Base-by-base conservation (phyloP, 805 yeast species). In the Candida ulmi region DNA sequence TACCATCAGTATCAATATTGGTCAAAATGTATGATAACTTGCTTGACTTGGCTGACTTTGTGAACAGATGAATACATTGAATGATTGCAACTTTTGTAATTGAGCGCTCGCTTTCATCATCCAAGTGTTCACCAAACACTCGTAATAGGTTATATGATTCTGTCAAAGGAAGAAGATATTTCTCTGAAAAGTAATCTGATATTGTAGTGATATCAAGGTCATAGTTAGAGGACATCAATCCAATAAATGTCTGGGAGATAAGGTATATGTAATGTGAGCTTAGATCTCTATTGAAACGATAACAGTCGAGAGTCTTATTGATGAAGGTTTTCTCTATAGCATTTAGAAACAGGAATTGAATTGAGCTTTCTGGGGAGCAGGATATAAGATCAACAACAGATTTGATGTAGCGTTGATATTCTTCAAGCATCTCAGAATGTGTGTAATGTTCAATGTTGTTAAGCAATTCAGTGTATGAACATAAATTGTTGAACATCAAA, bases 311-410 rank as follows among this genome's bases (percentile, higher is more conserved):
- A 18, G 45, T 24, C 3, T 46, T 47, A 5, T n/a, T 13, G 15
- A 44, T 28, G 33, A 45, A 51, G 13, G 32, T 37, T 8, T 27
- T 11, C 15, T 44, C 41, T 15, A 51, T 40, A 2, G 37, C 30
- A 19, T 42, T 41, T 35, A 51, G 35, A 30, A 50, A 42, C 1
- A 38, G 38, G 17, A 37, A 11, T 29, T 37, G 37, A 4, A 45
- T 25, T 2, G 46, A 30, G 9, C 44, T 43, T 33, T 42, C 41
- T 2, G 34, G 31, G 2, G 46, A 23, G 15, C n/a, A 42, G 5
- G 47, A n/a, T 2, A 47, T 19, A 7, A 47, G 29, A n/a, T 40
- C 41, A 26, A 42, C 16, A 3, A 48, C 17, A 21, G 46, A 48
- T 2, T 24, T 13, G 28, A 11, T 26, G 9, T 21, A 21, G 9